phyloP scores from a whole-genome alignment of 257 asterid species.

The Leptodermis oblonga region DNA sequence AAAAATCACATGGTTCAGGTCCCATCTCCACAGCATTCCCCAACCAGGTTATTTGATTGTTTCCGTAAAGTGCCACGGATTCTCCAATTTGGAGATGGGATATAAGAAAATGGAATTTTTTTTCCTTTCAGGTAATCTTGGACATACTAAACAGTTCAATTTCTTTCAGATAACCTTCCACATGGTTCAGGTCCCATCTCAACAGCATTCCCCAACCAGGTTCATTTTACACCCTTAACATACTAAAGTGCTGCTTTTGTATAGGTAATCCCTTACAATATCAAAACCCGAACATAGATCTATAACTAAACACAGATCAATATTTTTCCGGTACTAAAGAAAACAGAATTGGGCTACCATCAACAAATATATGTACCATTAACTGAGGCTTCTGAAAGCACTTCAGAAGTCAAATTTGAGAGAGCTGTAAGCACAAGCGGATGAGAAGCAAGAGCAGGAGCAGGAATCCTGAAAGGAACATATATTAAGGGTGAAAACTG shows the following conservation, averaged over 20 bases:
- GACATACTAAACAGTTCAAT: no score
- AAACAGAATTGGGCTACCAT: not conserved
- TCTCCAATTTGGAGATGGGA: no score
- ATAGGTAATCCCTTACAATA: not conserved
- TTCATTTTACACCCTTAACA: not conserved
- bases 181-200: no score
- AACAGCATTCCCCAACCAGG: no score
- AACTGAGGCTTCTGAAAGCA: conserved; percentile 84
- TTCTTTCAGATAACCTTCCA: no score
- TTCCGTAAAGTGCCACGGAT: not conserved
- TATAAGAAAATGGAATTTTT: no score
- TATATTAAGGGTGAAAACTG: not conserved
- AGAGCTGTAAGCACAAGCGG: conserved; percentile 86
- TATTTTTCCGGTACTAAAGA: not conserved
- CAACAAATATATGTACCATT: conserved; percentile 53
- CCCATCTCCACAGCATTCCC: not conserved
- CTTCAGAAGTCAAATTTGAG: conserved; percentile 77
- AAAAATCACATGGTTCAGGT: not conserved
- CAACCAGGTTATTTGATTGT: not conserved
- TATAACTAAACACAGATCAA: not conserved
- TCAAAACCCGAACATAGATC: not conserved
- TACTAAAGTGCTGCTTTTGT: not conserved
- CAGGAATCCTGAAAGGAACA: conserved; percentile 68
- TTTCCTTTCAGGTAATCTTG: no score
- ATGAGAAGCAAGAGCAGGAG: conserved; percentile 83